Conservation (phyloP, 306 rosid genomes). For the Ceratonia siliqua region DNA sequence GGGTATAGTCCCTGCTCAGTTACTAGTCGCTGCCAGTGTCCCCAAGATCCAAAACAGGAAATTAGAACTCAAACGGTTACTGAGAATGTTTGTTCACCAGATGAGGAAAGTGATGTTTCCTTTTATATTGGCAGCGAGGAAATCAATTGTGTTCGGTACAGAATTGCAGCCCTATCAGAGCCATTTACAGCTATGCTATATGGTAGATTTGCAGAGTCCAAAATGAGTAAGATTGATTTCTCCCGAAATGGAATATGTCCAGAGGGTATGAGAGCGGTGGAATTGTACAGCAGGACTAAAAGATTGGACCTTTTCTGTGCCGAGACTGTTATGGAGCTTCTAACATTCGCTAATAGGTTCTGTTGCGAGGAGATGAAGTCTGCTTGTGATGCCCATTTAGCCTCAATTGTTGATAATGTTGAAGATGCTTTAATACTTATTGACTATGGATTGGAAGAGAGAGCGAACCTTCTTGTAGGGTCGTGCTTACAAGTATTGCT, state of each 20-base stretch:
- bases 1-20: slow-evolving; percentile 50
- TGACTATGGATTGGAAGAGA: slow-evolving; percentile 78
- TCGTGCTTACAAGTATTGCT: slow-evolving; percentile 74
- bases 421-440: slow-evolving; percentile 72
- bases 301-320: slow-evolving; percentile 59
- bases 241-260: slow-evolving; percentile 63
- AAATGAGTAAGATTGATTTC: slow-evolving; percentile 54
- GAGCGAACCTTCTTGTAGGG: slow-evolving; percentile 63
- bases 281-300: slow-evolving; percentile 68
- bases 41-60: slow-evolving; percentile 37
- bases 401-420: slow-evolving; percentile 49
- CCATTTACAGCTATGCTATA: slow-evolving; percentile 74
- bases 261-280: slow-evolving; percentile 69
- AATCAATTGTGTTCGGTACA: slow-evolving; percentile 54
- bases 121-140: slow-evolving; percentile 59
- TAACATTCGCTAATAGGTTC: slow-evolving; percentile 71
- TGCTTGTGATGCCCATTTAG: slow-evolving; percentile 68
- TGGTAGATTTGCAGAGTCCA: slow-evolving; percentile 69
- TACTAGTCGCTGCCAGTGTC: slow-evolving; percentile 54
- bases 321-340: slow-evolving; percentile 63
- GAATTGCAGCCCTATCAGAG: slow-evolving; percentile 62
- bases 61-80: neutral
- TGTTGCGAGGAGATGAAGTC: slow-evolving; percentile 79
- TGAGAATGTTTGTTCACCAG: slow-evolving; percentile 35
- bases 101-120: slow-evolving; percentile 57